A percentile compares a stretch with the other conserved stretches of the same genome.
Evolutionary conservation across 306 rosid genomes (phyloP).

Genomic region (Quercus aquifolioides): DNA sequence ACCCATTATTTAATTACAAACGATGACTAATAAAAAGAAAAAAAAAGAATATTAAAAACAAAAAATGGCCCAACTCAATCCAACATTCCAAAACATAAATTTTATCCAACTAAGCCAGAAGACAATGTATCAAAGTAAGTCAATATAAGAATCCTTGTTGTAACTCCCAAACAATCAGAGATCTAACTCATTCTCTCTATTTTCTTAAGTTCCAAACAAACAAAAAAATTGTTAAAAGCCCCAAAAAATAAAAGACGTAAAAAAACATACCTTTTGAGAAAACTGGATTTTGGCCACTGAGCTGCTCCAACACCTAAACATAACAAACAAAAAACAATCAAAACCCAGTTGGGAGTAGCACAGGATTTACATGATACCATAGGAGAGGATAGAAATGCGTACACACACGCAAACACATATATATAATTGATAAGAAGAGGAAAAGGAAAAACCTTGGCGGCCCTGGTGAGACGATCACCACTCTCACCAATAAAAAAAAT

Average conservation of each 20-base stretch:
- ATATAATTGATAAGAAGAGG: neutral
- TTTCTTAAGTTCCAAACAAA: neutral
- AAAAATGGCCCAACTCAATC: neutral
- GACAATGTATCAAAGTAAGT: neutral
- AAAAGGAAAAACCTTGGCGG: slow-evolving; percentile 48
- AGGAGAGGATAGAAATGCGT: neutral
- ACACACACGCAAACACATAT: too few species aligned
- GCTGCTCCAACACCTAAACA: slow-evolving; percentile 68
- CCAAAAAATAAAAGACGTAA: neutral
- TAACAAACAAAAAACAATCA: neutral
- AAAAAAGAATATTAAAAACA: too few species aligned
- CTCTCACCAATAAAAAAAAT: slow-evolving; percentile 85
- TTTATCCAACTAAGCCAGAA: neutral
- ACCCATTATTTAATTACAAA: too few species aligned
- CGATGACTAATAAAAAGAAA: too few species aligned
- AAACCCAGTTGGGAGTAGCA: neutral
- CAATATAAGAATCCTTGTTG: neutral
- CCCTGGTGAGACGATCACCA: slow-evolving; percentile 83
- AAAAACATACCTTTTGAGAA: slow-evolving; percentile 43
- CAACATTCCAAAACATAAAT: neutral
- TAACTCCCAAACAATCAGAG: neutral
- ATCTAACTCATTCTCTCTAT: neutral
- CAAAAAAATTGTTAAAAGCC: too few species aligned
- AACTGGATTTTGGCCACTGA: slow-evolving; percentile 71
- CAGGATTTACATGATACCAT: neutral